Conservation (phyloP, 352 stramenopile species). For the Phytophthora nicotianae region DNA sequence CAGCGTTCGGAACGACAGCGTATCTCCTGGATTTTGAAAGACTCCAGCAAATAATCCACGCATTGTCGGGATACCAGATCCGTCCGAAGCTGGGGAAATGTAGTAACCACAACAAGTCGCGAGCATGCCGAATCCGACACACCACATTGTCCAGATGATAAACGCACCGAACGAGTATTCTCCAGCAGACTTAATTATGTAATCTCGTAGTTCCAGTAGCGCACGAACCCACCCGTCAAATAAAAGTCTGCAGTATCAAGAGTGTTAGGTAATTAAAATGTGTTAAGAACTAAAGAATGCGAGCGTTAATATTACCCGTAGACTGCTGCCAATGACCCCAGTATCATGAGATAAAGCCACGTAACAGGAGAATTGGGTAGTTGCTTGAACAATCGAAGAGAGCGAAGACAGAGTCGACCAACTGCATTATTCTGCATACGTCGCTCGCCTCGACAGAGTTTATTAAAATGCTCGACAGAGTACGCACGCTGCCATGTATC, state of each 20-base stretch:
- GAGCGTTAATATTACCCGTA: slow-evolving; percentile 54
- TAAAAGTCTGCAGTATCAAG: slow-evolving; percentile 41
- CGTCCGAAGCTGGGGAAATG: slow-evolving; percentile 61
- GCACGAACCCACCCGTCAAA: slow-evolving; percentile 70
- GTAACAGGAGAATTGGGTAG: slow-evolving; percentile 84
- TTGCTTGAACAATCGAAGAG: slow-evolving; percentile 71
- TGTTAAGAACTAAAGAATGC: neutral
- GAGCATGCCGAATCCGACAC: slow-evolving; percentile 49
- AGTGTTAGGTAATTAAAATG: neutral
- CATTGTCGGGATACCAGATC: slow-evolving; percentile 78
- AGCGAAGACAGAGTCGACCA: slow-evolving; percentile 61
- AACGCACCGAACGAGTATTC: slow-evolving; percentile 66
- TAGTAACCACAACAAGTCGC: slow-evolving; percentile 63
- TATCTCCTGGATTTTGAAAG: slow-evolving; percentile 73
- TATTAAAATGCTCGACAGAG: slow-evolving; percentile 71
- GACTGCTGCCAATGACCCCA: slow-evolving; percentile 61
- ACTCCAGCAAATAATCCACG: slow-evolving; percentile 73
- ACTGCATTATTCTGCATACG: slow-evolving; percentile 53
- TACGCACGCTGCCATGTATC: slow-evolving; percentile 75
- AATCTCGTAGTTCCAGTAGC: slow-evolving; percentile 54
- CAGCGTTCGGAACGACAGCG: slow-evolving; percentile 67
- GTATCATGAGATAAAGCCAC: slow-evolving; percentile 74
- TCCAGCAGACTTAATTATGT: slow-evolving; percentile 54
- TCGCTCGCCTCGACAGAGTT: slow-evolving; percentile 55
- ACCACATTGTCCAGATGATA: slow-evolving; percentile 75